Percentiles rank a stretch among this genome's conserved stretches.
These are phyloP conservation scores for Postia placenta DNA, from an alignment of 768 basidiomycete genomes.

Conservation along the genomic window DNA sequence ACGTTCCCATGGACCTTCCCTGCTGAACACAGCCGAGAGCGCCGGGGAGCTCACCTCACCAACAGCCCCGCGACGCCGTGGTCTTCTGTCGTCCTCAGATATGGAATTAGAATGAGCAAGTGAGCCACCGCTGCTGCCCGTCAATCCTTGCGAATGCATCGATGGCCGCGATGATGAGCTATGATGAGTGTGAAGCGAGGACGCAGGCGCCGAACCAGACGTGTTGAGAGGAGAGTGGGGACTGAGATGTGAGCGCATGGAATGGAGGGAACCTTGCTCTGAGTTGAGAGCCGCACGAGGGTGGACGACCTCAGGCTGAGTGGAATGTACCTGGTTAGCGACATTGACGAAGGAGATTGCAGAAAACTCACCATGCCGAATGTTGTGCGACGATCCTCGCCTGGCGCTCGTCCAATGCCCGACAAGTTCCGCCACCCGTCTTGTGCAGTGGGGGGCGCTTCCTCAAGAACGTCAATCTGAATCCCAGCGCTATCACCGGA, in stretches of 20 bases:
- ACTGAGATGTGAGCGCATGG: constrained; percentile 51
- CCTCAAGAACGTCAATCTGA: constrained; percentile 59
- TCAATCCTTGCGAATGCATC: constrained; percentile 25
- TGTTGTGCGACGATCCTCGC: constrained; percentile 38
- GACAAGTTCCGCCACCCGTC: constrained; percentile 55
- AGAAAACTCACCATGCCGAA: constrained; percentile 54
- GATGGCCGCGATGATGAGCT: constrained; percentile 57
- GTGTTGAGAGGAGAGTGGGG: constrained; percentile 31
- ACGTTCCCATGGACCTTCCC: constrained; percentile 1
- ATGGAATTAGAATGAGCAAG: constrained; percentile 47
- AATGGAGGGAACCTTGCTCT: constrained; percentile 61
- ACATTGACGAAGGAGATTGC: not conserved
- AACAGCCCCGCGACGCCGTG: constrained; percentile 10
- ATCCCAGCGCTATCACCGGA: constrained; percentile 23
- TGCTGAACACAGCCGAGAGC: constrained; percentile 23
- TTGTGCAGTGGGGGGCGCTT: constrained; percentile 57
- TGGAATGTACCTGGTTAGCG: not conserved
- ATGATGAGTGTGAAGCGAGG: constrained; percentile 33
- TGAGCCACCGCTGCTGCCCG: constrained; percentile 23
- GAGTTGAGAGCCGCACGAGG: constrained; percentile 38
- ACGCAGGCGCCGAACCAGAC: constrained; percentile 47
- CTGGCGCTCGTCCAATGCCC: constrained; percentile 22
- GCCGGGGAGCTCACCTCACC: constrained; percentile 22
- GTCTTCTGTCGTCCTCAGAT: constrained; percentile 43
- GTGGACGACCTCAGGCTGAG: constrained; percentile 40